phyloP scores from a whole-genome alignment of 1,284 basidiomycete genomes.

The Lentinula novae-zelandiae region DNA sequence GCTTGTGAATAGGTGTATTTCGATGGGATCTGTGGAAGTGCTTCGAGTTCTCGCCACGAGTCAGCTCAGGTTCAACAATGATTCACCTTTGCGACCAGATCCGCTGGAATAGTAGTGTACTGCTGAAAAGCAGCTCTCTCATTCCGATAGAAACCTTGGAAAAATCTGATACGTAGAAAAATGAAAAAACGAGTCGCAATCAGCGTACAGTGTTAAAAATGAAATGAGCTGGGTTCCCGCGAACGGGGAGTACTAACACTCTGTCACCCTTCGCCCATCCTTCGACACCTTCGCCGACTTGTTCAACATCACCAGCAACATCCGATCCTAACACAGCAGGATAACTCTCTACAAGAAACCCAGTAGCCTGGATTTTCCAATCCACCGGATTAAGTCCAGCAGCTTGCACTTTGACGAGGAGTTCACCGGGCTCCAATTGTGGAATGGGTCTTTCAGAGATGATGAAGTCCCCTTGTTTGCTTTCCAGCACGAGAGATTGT shows the following conservation, averaged over 20 bases:
- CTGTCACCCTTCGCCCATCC: slow-evolving; percentile 9
- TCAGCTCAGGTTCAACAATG: background rate
- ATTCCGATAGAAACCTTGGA: background rate
- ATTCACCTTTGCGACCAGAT: slow-evolving; percentile 5
- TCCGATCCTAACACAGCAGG: slow-evolving; percentile 41
- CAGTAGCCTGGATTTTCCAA: slow-evolving; percentile 7
- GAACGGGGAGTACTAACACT: background rate
- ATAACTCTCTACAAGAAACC: slow-evolving; percentile 17
- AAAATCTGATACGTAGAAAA: background rate
- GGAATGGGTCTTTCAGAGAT: background rate
- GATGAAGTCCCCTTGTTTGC: background rate
- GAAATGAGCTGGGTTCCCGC: background rate
- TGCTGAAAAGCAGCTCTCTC: slow-evolving; percentile 10
- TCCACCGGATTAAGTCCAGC: slow-evolving; percentile 8
- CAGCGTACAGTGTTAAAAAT: no score
- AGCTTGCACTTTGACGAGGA: slow-evolving; percentile 4
- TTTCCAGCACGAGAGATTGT: slow-evolving; percentile 5
- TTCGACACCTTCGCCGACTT: slow-evolving; percentile 32
- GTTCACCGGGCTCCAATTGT: background rate
- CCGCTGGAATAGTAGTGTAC: slow-evolving; percentile 6
- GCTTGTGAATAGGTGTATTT: slow-evolving; percentile 9
- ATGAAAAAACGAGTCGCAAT: background rate
- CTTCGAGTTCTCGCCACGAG: background rate
- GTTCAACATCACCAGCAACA: slow-evolving; percentile 39
- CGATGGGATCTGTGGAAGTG: background rate